A percentile compares a stretch with the other conserved stretches of the same genome.
These are phyloP conservation scores for Haematococcus lacustris DNA, from an alignment of 139 green algal genomes.

Conservation along the genomic window DNA sequence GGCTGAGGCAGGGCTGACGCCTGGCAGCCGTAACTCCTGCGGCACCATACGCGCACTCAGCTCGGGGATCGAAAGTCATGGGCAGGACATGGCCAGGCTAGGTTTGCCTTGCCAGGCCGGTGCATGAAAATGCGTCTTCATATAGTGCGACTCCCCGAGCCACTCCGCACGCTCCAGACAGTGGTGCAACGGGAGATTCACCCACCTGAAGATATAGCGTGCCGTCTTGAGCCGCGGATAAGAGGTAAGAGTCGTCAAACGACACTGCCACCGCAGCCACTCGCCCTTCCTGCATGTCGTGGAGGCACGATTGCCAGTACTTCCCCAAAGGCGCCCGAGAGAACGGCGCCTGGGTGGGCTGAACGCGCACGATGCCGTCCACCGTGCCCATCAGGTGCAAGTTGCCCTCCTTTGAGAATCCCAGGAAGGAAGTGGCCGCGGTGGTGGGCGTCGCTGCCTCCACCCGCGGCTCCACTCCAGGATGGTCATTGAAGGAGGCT, in stretches of 20 bases:
- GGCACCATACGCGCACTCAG: background rate
- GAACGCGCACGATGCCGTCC: constrained; percentile 29
- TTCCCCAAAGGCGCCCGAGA: background rate
- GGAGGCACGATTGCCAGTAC: constrained; percentile 38
- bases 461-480: too few species aligned
- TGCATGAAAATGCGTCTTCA: too few species aligned
- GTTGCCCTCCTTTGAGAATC: constrained; percentile 5
- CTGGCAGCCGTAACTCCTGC: constrained; percentile 1
- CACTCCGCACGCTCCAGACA: too few species aligned
- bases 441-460: too few species aligned
- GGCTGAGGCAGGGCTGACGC: background rate
- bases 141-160: too few species aligned
- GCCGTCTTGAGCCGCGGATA: constrained; percentile 46
- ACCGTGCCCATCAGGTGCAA: constrained; percentile 20
- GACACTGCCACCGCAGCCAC: constrained; percentile 43
- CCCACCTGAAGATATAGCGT: constrained; percentile 30
- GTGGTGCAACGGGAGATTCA: too few species aligned
- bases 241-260: constrained; percentile 56
- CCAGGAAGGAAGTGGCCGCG: too few species aligned
- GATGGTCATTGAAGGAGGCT: constrained; percentile 12
- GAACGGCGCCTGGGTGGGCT: constrained; percentile 2
- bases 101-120: too few species aligned
- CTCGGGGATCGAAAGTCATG: background rate
- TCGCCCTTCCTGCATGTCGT: constrained; percentile 44
- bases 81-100: too few species aligned